phyloP scores from a whole-genome alignment of 352 stramenopile species.

The Pythium biforme region DNA sequence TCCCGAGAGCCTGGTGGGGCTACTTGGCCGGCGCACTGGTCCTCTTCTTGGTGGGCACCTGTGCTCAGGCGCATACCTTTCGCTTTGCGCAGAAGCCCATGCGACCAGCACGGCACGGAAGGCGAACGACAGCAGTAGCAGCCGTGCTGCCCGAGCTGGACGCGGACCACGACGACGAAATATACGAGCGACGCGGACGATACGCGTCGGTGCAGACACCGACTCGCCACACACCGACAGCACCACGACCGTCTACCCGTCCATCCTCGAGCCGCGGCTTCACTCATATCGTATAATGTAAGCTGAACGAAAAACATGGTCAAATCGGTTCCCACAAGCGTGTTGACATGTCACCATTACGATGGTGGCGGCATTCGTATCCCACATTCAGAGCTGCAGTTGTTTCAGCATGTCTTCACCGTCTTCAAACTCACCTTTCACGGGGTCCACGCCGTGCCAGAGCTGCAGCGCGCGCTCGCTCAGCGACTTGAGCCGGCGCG shows the following conservation, averaged over 20 bases:
- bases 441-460: conserved; percentile 9
- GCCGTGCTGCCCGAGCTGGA: neutral
- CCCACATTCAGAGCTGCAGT: neutral
- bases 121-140: neutral
- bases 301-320: too few species aligned
- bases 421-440: neutral
- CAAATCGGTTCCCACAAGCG: too few species aligned
- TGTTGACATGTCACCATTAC: too few species aligned
- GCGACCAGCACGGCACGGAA: neutral
- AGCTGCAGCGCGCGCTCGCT: conserved; percentile 29
- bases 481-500: conserved; percentile 44
- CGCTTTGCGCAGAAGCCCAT: neutral
- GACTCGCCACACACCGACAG: neutral
- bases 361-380: too few species aligned
- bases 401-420: neutral
- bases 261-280: too few species aligned
- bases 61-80: conserved; percentile 26
- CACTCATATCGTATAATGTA: conserved; percentile 6
- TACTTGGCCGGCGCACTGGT: conserved; percentile 62
- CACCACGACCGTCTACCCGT: neutral
- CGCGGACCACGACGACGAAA: neutral
- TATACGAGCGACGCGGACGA: neutral
- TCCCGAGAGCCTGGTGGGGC: conserved; percentile 70
- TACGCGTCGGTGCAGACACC: conserved; percentile 4
- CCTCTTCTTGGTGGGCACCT: conserved; percentile 51